A percentile compares a stretch with the other conserved stretches of the same genome.
These are phyloP conservation scores for Posidonia australis DNA, from an alignment of 106 monocot species.

Conservation along the genomic window DNA sequence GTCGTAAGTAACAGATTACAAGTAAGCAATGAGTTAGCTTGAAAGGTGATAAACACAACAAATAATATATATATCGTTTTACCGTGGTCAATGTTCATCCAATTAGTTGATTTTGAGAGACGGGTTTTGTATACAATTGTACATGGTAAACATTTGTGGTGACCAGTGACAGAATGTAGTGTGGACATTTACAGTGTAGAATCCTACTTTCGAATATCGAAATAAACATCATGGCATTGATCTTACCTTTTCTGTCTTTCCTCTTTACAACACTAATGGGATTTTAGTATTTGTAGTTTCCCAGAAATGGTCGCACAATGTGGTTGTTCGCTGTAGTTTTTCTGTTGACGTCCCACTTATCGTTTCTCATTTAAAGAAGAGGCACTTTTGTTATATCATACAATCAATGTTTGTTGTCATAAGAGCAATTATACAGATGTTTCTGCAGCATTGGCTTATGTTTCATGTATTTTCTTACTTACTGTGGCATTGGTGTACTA, in stretches of 20 bases:
- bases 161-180: neutral
- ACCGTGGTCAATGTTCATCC: neutral
- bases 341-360: no score
- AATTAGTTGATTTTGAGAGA: neutral
- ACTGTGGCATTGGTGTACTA: neutral
- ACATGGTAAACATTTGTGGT: no score
- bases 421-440: no score
- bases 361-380: no score
- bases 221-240: neutral
- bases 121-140: neutral
- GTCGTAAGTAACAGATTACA: constrained; percentile 32
- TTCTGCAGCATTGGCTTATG: neutral
- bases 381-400: no score
- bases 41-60: neutral
- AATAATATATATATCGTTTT: neutral
- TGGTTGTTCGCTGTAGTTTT: no score
- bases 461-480: neutral
- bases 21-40: neutral
- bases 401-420: no score
- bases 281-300: neutral
- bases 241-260: no score
- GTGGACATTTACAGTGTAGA: neutral
- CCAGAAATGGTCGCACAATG: neutral
- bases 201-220: neutral
- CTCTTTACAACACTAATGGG: neutral